phyloP scores from a whole-genome alignment of 2,329 filamentous ascomycete genomes.

The Alternaria sp. region DNA sequence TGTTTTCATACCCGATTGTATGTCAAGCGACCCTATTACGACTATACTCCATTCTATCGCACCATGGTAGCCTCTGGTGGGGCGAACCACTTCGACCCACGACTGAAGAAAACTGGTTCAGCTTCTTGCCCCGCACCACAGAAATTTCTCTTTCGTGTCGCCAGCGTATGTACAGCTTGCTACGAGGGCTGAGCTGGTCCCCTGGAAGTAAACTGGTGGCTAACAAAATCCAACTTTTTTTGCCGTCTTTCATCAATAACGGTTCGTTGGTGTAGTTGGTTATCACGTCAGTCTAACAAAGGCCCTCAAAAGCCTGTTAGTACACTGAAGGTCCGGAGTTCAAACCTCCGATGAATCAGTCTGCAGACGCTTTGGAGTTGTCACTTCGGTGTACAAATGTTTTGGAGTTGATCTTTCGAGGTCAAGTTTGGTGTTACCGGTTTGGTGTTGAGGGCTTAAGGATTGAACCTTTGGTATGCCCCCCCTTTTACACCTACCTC shows the following conservation, averaged over 20 bases:
- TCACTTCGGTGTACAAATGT: too few species aligned
- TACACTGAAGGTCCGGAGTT: slow-evolving; percentile 21
- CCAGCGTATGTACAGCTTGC: not conserved
- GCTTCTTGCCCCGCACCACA: not conserved
- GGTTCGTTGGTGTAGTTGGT: slow-evolving; percentile 54
- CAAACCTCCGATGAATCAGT: slow-evolving; percentile 17
- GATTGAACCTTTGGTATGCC: not conserved
- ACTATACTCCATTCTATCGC: not conserved
- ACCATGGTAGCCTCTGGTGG: not conserved
- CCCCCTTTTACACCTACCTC: not conserved
- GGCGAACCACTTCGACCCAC: not conserved
- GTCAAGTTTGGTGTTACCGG: not conserved
- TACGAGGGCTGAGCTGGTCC: not conserved
- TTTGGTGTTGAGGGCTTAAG: not conserved
- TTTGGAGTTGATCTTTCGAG: too few species aligned
- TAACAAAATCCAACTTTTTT: not conserved
- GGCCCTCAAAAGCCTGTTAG: slow-evolving; percentile 1
- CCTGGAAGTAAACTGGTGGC: not conserved
- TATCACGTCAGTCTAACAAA: slow-evolving; percentile 56
- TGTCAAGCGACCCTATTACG: not conserved
- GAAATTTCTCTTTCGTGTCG: not conserved
- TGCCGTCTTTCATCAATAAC: not conserved
- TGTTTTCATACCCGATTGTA: not conserved
- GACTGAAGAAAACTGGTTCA: not conserved
- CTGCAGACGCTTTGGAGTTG: too few species aligned